Evolutionary conservation across 768 basidiomycete species (phyloP).

Genomic region (Sporobolomyces phaffii): DNA sequence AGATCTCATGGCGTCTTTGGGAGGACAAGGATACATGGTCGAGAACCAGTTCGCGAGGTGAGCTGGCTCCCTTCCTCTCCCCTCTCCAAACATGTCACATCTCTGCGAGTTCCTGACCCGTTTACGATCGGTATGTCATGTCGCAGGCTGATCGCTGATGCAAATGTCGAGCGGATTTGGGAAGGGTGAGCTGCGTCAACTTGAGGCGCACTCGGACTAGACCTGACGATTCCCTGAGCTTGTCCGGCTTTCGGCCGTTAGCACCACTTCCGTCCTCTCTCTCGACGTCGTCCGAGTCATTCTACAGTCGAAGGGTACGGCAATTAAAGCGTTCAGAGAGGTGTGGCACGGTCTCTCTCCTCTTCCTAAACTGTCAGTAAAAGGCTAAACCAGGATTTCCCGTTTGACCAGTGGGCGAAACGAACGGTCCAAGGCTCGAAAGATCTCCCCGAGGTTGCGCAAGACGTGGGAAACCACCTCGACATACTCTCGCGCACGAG

Average conservation of each 20-base stretch:
- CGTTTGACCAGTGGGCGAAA: slow-evolving; percentile 16
- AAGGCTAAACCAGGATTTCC: no score
- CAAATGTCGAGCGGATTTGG: slow-evolving; percentile 74
- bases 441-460: slow-evolving; percentile 40
- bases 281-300: slow-evolving; percentile 61
- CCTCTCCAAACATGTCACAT: background rate
- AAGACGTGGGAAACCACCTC: slow-evolving; percentile 43
- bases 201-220: no score
- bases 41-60: slow-evolving; percentile 65
- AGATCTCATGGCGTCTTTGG: slow-evolving; percentile 66
- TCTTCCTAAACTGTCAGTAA: no score
- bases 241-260: no score
- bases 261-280: slow-evolving; percentile 55
- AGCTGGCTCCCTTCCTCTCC: slow-evolving; percentile 36
- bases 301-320: slow-evolving; percentile 46
- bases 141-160: slow-evolving; percentile 58
- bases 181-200: slow-evolving; percentile 57
- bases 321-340: slow-evolving; percentile 52
- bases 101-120: background rate
- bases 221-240: no score
- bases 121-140: background rate
- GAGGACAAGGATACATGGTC: slow-evolving; percentile 78
- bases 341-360: slow-evolving; percentile 45
- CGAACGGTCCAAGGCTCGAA: background rate
- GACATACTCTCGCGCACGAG: slow-evolving; percentile 45